Evolutionary conservation across 2,329 filamentous ascomycete species (phyloP).

Genomic region (Pseudopithomyces maydicus): DNA sequence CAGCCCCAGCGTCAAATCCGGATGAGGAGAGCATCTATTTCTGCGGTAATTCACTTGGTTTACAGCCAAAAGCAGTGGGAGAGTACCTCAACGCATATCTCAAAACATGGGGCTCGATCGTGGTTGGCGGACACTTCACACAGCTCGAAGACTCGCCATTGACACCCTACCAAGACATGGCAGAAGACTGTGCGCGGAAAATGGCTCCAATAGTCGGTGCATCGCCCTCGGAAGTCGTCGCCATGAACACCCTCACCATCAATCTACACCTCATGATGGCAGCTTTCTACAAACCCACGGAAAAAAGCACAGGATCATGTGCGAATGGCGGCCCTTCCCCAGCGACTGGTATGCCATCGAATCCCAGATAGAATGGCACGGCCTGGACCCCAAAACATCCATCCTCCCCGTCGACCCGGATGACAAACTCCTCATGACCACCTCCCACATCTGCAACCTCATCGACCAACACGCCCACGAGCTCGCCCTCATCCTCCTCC

Average conservation of each 20-base stretch:
- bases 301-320: slow-evolving; percentile 74
- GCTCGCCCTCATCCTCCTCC: slow-evolving; percentile 77
- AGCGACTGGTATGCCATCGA: slow-evolving; percentile 86
- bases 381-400: slow-evolving; percentile 66
- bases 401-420: slow-evolving; percentile 72
- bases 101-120: slow-evolving; percentile 81
- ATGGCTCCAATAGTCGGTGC: slow-evolving; percentile 79
- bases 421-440: slow-evolving; percentile 67
- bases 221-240: slow-evolving; percentile 72
- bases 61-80: slow-evolving; percentile 73
- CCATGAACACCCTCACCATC: slow-evolving; percentile 84
- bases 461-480: slow-evolving; percentile 76
- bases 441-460: slow-evolving; percentile 68
- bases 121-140: slow-evolving; percentile 81
- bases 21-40: slow-evolving; percentile 70
- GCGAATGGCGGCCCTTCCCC: slow-evolving; percentile 87
- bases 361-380: slow-evolving; percentile 76
- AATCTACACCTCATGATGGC: slow-evolving; percentile 86
- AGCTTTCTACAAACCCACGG: slow-evolving; percentile 76
- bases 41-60: slow-evolving; percentile 85
- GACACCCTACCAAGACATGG: slow-evolving; percentile 76
- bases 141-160: slow-evolving; percentile 71
- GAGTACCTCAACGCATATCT: slow-evolving; percentile 74
- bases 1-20: slow-evolving; percentile 33
- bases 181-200: slow-evolving; percentile 70